Evolutionary conservation across 805 yeast species (phyloP), one percentile per base, ranked within the genome.

Genomic region (Saccharomycopsis sp.): DNA sequence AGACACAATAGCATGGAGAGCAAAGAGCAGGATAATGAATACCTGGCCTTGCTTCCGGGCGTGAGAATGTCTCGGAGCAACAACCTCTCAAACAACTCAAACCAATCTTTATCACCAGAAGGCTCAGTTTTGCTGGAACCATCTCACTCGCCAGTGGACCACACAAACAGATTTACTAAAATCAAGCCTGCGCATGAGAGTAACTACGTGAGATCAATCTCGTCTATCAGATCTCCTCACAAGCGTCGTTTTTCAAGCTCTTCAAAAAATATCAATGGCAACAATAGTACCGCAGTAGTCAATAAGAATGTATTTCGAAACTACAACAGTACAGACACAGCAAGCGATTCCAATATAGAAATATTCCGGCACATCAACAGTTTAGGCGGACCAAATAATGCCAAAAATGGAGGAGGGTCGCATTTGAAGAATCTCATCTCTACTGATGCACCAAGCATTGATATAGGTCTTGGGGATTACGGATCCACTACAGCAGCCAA

Each of bases 131-230:
- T 18, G 7, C 48, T 44, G 48, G 48, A 44, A 18, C 48, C 48
- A 44, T 29, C 37, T 29, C 37, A 29, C 12, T 12, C 37, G 12
- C 5, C 37, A 29, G 37, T 29, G 5, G 37, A 29, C 5, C 37
- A 29, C 12, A 29, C 37, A 29, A 29, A 29, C 37, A 51, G 37
- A 34, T 20, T 16, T 44, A 51, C 9, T 24, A 52, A 52, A 16
- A 9, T 24, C 24, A 24, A 34, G 15, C 48, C 48, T 2, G 2
- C 20, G 9, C 18, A 29, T 15, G 16, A 34, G 7, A 34, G 29
- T 18, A 18, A 4, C 5, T 40, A 52, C 40, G 55, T 52, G 34
- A 37, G 55, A 15, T 52, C 55, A 14, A 52, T 52, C 8, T n/a
- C 50, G 7, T 21, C 24, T n/a, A 16, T 52, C 5, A 21, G 37